Evolutionary conservation across 2,329 filamentous ascomycete species (phyloP), one percentile per base, ranked within the genome.

Genomic region (Aureobasidium sp.): DNA sequence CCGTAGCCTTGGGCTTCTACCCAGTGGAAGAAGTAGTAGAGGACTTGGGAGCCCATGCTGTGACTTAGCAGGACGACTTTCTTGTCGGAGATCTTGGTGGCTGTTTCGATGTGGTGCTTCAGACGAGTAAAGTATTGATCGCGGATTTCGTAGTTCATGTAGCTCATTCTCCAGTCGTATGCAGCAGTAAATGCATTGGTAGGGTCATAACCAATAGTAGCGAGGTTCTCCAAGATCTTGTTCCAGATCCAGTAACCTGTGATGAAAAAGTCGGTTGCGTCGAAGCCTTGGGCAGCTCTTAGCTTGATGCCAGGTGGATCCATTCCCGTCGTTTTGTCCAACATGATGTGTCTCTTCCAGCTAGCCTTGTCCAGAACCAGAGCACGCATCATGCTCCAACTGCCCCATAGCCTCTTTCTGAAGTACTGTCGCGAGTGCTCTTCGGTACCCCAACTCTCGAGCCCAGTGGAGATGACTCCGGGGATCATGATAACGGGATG

Each of bases 371-470:
- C 94, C 69, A 96, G 76, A 1, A 99, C 90, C 66, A 99, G 77
- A 0, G 94, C 93, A 53, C 88, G 84, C 91, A 99, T 97, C 94
- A 99, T 99, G 66, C 85, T 96, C 94, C 95, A 99, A 67, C 91
- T 96, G 5, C 94, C 94, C 94, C 94, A 99, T 54, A 99, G 77
- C 60, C 94, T 82, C 77, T 95, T 96, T 65, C 94, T 83, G 74
- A 99, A 99, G 75, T 97, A 99, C 62, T 88, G 89, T 39, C 91
- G 84, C 8, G 92, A 96, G 45, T 81, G 79, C 70, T 92, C 89
- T 55, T 89, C 86, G 0, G 94, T 97, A 3, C 93, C 91, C 94
- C 94, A 99, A 51, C 91, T 96, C 75, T 99, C 94, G 29, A 99
- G 82, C 1, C 94, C 94, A 0, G 94, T 97, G 0, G 94, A 97